Conservation (phyloP, 805 yeast species). For the Monosporozyma aquatica region DNA sequence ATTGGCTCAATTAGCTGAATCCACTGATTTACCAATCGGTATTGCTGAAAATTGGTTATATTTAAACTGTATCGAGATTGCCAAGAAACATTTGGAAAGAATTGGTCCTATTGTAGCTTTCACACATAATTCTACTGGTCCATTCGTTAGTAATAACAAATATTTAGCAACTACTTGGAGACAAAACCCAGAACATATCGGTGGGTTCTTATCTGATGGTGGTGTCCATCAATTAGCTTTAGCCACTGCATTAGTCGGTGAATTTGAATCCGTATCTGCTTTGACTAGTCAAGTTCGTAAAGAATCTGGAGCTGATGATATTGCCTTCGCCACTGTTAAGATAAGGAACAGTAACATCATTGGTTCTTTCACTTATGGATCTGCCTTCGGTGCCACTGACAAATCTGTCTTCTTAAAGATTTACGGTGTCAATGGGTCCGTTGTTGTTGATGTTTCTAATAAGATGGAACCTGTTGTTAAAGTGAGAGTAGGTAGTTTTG, state of each 20-base stretch:
- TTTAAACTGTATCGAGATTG: conserved; percentile 45
- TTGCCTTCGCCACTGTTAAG: conserved; percentile 60
- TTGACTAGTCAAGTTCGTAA: conserved; percentile 68
- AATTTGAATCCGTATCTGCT: conserved; percentile 61
- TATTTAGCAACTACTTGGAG: conserved; percentile 77
- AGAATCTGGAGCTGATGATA: conserved; percentile 75
- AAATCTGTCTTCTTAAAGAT: conserved; percentile 60
- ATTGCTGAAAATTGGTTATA: conserved; percentile 85
- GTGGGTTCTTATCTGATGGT: conserved; percentile 89
- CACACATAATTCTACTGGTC: conserved; percentile 66
- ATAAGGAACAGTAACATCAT: conserved; percentile 51
- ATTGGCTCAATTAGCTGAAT: conserved; percentile 57
- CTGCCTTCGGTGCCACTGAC: conserved; percentile 76
- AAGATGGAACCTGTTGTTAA: conserved; percentile 32
- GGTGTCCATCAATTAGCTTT: conserved; percentile 94
- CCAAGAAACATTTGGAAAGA: conserved; percentile 51
- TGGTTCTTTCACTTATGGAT: conserved; percentile 83
- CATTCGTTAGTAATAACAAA: conserved; percentile 51
- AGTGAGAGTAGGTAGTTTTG: conserved; percentile 25
- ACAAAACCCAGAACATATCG: conserved; percentile 81
- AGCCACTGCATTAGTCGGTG: conserved; percentile 73
- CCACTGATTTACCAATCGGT: conserved; percentile 58
- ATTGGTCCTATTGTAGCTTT: conserved; percentile 68
- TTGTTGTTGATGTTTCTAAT: conserved; percentile 54
- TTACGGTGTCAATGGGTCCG: conserved; percentile 72